Evolutionary conservation across 2,329 filamentous ascomycete species (phyloP).

Genomic region (Endothia cerciana): DNA sequence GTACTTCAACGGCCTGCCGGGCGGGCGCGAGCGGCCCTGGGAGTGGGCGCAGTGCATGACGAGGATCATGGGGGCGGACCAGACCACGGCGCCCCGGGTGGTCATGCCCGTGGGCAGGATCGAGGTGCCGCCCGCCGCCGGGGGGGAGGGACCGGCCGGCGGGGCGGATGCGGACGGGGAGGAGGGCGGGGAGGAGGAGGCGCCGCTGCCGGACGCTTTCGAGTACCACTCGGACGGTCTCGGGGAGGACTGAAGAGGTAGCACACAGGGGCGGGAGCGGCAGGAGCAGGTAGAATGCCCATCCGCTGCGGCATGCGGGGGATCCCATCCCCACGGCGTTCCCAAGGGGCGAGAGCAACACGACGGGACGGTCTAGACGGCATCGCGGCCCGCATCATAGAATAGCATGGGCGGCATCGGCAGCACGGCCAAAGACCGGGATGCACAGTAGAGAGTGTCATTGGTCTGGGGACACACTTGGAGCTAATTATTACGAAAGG

Average conservation of each 20-base stretch:
- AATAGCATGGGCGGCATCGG: neutral
- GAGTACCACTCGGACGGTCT: constrained; percentile 38
- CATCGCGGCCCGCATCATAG: neutral
- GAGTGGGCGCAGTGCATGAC: constrained; percentile 74
- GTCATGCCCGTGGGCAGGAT: constrained; percentile 25
- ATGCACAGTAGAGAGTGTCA: neutral
- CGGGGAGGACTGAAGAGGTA: constrained; percentile 14
- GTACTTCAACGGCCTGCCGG: constrained; percentile 75
- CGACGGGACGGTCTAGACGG: neutral
- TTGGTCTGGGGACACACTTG: neutral
- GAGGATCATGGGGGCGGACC: constrained; percentile 38
- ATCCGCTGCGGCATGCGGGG: neutral
- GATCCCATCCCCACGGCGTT: neutral
- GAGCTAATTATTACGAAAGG: neutral
- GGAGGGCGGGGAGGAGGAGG: constrained; percentile 24
- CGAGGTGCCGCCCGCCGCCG: constrained; percentile 4
- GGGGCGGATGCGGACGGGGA: constrained; percentile 35
- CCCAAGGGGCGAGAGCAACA: neutral
- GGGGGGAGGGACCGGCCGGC: constrained; percentile 20
- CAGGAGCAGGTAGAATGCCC: neutral
- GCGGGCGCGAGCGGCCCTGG: constrained; percentile 64
- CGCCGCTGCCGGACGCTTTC: constrained; percentile 36
- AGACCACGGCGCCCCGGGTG: constrained; percentile 23
- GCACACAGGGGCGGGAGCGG: neutral
- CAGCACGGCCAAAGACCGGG: neutral